Percentiles rank a stretch among this genome's conserved stretches.
These are phyloP conservation scores for Pestalotiopsis sp. DNA, from an alignment of 2,329 filamentous ascomycete species.

Conservation along the genomic window DNA sequence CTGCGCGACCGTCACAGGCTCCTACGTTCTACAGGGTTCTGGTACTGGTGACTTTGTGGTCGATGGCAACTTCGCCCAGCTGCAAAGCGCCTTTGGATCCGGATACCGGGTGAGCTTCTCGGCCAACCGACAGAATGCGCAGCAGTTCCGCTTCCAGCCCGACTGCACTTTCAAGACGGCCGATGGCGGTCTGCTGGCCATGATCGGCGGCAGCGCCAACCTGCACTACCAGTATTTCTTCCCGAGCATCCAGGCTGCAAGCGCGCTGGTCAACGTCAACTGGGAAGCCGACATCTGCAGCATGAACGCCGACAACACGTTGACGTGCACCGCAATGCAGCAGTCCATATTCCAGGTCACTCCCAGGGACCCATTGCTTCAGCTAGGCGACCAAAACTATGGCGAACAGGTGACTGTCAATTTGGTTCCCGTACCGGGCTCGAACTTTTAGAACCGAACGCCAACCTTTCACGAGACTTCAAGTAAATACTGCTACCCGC, in stretches of 20 bases:
- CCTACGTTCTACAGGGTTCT: not conserved
- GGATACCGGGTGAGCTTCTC: not conserved
- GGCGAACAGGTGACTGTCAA: not conserved
- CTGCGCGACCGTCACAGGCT: not conserved
- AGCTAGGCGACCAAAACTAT: conserved; percentile 2
- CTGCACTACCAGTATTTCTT: conserved; percentile 7
- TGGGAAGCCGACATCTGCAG: conserved; percentile 4
- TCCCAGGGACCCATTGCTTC: not conserved
- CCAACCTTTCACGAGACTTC: not conserved
- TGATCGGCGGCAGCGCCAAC: not conserved
- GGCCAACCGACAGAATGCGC: conserved; percentile 1
- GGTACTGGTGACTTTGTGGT: not conserved
- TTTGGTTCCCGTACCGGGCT: not conserved
- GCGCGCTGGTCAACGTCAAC: not conserved
- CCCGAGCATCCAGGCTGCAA: not conserved
- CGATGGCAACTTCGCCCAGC: conserved; percentile 1
- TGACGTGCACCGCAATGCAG: not conserved
- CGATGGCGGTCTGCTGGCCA: not conserved
- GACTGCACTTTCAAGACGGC: not conserved
- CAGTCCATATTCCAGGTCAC: conserved; percentile 5
- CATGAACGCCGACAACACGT: not conserved
- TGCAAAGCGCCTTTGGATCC: not conserved
- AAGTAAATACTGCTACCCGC: not conserved
- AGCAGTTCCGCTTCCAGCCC: not conserved
- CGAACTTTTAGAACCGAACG: too few species aligned